Percentiles rank a stretch among this genome's conserved stretches.
Conservation (phyloP, 2,329 filamentous ascomycete genomes). For the Bipolaris sorokiniana region DNA sequence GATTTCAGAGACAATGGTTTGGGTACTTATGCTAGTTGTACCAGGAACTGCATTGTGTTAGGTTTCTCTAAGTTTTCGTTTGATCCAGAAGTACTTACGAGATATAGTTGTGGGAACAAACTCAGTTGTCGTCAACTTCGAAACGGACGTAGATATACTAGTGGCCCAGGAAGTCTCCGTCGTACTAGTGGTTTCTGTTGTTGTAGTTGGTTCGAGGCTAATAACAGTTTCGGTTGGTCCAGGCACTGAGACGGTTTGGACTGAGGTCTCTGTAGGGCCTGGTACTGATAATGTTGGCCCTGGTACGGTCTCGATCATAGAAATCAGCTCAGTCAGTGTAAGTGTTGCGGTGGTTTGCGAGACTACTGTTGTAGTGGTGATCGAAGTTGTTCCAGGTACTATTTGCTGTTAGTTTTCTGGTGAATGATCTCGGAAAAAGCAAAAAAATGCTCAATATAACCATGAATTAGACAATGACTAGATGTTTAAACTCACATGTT, state of each 20-base stretch:
- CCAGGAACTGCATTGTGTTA: constrained; percentile 5
- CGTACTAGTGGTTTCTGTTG: constrained; percentile 3
- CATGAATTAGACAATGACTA: too few species aligned
- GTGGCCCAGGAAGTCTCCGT: constrained; percentile 8
- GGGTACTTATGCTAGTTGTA: constrained; percentile 3
- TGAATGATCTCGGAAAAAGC: neutral
- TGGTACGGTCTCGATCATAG: constrained; percentile 9
- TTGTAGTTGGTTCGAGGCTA: constrained; percentile 12
- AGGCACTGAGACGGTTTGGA: constrained; percentile 5
- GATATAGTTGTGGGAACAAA: constrained; percentile 6
- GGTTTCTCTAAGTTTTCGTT: neutral
- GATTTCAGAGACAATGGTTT: constrained; percentile 1
- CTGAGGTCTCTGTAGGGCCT: constrained; percentile 21
- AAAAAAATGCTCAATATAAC: neutral
- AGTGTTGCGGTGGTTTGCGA: constrained; percentile 15
- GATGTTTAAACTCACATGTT: constrained; percentile 5
- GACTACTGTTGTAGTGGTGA: constrained; percentile 20
- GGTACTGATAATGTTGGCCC: constrained; percentile 17
- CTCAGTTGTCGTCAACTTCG: constrained; percentile 10
- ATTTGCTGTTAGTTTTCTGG: neutral
- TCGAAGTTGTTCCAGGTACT: constrained; percentile 18
- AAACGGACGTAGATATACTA: constrained; percentile 11
- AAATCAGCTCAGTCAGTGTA: constrained; percentile 12
- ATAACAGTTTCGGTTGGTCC: constrained; percentile 6
- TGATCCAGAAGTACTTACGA: neutral